phyloP scores from a whole-genome alignment of 2,329 filamentous ascomycete genomes.

The Trichoderma polysporum region DNA sequence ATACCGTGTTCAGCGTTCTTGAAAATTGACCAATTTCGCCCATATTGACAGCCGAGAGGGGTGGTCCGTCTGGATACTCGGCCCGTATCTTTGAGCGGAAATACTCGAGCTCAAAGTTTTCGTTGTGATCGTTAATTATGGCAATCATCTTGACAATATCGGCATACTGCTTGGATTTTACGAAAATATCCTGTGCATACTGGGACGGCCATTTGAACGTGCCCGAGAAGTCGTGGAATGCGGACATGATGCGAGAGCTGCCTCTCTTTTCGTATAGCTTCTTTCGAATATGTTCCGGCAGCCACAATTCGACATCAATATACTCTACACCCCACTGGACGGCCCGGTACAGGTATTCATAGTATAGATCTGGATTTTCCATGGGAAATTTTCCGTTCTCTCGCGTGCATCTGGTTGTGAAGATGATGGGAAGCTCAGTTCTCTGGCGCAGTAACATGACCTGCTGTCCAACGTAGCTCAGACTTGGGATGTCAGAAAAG shows the following conservation, averaged over 20 bases:
- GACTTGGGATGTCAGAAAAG: slow-evolving; percentile 67
- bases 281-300: slow-evolving; percentile 72
- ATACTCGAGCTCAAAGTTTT: slow-evolving; percentile 88
- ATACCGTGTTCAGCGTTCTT: slow-evolving; percentile 78
- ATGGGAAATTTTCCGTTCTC: slow-evolving; percentile 86
- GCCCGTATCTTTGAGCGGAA: slow-evolving; percentile 75
- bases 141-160: slow-evolving; percentile 92
- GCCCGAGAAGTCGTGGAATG: slow-evolving; percentile 85
- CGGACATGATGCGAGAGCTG: slow-evolving; percentile 84
- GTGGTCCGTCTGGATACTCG: slow-evolving; percentile 67
- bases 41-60: slow-evolving; percentile 84
- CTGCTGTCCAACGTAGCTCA: slow-evolving; percentile 83
- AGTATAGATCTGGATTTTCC: slow-evolving; percentile 72
- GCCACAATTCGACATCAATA: slow-evolving; percentile 84
- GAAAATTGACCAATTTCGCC: slow-evolving; percentile 83
- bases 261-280: slow-evolving; percentile 68
- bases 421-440: slow-evolving; percentile 86
- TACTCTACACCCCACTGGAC: slow-evolving; percentile 91
- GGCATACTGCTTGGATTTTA: slow-evolving; percentile 69
- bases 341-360: slow-evolving; percentile 76
- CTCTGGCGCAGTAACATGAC: slow-evolving; percentile 80
- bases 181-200: slow-evolving; percentile 70
- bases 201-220: slow-evolving; percentile 79
- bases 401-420: slow-evolving; percentile 76
- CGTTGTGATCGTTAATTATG: slow-evolving; percentile 76